Evolutionary conservation across 1,284 basidiomycete species (phyloP).

Genomic region (Trichosporon coremiiforme): DNA sequence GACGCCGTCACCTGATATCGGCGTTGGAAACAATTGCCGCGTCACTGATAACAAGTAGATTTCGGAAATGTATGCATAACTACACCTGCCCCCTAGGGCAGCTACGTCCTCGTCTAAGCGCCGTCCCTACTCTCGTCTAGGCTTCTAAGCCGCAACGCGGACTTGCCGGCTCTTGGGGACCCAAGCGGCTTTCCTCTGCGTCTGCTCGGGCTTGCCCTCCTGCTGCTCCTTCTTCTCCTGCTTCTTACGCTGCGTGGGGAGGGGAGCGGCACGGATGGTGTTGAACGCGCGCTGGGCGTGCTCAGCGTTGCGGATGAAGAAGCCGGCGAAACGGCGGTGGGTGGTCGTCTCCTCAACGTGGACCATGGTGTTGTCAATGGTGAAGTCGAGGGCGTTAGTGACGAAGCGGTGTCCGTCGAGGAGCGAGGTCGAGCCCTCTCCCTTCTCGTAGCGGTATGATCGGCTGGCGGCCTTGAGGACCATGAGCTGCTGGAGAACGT

Average conservation of each 20-base stretch:
- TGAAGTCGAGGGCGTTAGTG: constrained; percentile 92
- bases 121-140: constrained; percentile 10
- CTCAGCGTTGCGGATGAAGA: constrained; percentile 95
- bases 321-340: constrained; percentile 87
- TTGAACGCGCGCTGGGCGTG: constrained; percentile 81
- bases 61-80: constrained; percentile 18
- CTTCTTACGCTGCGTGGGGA: constrained; percentile 58
- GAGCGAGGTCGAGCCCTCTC: constrained; percentile 63
- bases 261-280: constrained; percentile 69
- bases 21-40: background rate
- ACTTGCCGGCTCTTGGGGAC: constrained; percentile 39
- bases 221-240: constrained; percentile 30
- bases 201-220: constrained; percentile 20
- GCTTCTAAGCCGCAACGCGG: constrained; percentile 36
- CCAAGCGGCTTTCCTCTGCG: constrained; percentile 35
- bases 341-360: constrained; percentile 93
- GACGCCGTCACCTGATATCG: background rate
- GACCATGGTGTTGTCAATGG: constrained; percentile 90
- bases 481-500: constrained; percentile 95
- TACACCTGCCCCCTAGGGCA: constrained; percentile 15
- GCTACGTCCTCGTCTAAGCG: constrained; percentile 15
- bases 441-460: constrained; percentile 65
- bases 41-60: background rate
- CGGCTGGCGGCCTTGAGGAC: constrained; percentile 79
- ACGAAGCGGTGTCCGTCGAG: constrained; percentile 84